phyloP scores from a whole-genome alignment of 306 rosid genomes.

The Canavalia ensiformis region DNA sequence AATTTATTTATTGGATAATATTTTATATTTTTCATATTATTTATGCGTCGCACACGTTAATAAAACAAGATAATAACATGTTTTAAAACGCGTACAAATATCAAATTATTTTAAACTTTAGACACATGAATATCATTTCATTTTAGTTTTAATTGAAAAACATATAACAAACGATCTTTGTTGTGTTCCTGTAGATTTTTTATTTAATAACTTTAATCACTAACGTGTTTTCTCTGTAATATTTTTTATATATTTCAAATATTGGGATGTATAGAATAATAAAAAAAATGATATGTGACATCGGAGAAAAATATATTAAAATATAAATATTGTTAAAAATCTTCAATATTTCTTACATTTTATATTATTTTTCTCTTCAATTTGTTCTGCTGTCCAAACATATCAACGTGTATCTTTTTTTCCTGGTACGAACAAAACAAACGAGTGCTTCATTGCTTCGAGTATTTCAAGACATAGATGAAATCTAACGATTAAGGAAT shows the following conservation, averaged over 20 bases:
- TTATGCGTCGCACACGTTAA: too few relatives aligned
- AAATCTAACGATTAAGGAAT: conserved; percentile 26
- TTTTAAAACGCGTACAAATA: background rate
- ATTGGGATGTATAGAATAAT: too few relatives aligned
- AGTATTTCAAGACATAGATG: background rate
- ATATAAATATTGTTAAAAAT: too few relatives aligned
- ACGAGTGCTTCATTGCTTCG: background rate
- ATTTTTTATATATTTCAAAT: too few relatives aligned
- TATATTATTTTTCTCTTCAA: background rate
- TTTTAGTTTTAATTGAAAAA: background rate
- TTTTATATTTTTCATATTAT: too few relatives aligned
- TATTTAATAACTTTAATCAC: background rate
- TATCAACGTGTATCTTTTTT: background rate
- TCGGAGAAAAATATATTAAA: too few relatives aligned
- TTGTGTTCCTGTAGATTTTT: background rate
- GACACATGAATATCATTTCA: background rate
- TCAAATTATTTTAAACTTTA: background rate
- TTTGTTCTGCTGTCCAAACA: background rate
- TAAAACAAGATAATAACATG: background rate
- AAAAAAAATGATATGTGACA: too few relatives aligned
- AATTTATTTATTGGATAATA: too few relatives aligned
- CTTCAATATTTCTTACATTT: background rate
- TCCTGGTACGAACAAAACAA: background rate
- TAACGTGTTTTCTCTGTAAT: background rate
- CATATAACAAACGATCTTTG: background rate